phyloP scores from a whole-genome alignment of 202 grass and related monocot genomes.

The Digitaria exilis region DNA sequence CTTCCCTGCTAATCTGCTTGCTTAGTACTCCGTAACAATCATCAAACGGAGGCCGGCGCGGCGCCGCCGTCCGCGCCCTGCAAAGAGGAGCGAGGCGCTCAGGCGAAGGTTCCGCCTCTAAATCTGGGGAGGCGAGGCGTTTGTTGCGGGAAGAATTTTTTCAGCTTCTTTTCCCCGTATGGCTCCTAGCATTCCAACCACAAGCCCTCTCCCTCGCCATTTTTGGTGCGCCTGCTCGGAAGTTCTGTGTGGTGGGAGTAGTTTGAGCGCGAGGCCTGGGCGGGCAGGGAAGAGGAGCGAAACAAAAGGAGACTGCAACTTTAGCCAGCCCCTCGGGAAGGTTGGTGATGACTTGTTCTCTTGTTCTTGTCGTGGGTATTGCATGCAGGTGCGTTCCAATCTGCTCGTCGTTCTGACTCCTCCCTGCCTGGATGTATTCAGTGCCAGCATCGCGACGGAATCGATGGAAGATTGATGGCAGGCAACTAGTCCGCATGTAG shows the following conservation, averaged over 20 bases:
- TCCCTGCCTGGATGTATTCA: background rate
- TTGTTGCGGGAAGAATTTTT: background rate
- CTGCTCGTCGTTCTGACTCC: background rate
- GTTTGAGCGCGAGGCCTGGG: background rate
- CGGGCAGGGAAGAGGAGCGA: background rate
- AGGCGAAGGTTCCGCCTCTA: background rate
- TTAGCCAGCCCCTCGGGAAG: background rate
- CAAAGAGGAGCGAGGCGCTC: too few relatives aligned
- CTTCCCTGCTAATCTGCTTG: too few relatives aligned
- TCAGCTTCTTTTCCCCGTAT: background rate
- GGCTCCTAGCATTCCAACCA: conserved; percentile 31
- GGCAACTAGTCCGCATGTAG: background rate
- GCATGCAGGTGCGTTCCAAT: background rate
- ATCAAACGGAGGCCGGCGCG: too few relatives aligned
- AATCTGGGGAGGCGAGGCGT: conserved; percentile 13
- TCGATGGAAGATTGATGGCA: background rate
- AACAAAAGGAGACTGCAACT: background rate
- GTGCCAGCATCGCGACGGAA: background rate
- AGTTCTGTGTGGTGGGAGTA: conserved; percentile 12
- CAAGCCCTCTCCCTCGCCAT: conserved; percentile 23
- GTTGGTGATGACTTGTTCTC: conserved; percentile 3
- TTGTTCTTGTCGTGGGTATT: background rate
- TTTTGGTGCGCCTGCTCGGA: conserved; percentile 31
- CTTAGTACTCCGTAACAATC: too few relatives aligned
- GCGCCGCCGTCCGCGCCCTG: too few relatives aligned